Conservation (phyloP, 2,329 filamentous ascomycete species). For the Sarocladiaceae sp. region DNA sequence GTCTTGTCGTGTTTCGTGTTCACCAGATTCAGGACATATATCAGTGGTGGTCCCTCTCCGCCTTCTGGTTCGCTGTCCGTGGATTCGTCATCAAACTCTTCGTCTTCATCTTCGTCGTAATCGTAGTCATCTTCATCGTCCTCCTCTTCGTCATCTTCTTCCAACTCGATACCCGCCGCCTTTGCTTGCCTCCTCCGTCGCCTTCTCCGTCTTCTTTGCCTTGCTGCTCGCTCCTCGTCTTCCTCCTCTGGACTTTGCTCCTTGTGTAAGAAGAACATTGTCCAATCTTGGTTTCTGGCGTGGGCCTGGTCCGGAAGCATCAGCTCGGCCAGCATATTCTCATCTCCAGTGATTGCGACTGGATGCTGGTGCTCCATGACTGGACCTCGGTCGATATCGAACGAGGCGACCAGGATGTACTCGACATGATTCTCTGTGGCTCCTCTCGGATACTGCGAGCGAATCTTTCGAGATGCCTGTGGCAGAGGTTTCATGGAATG, state of each 20-base stretch:
- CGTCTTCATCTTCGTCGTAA: slow-evolving; percentile 40
- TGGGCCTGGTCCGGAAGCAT: slow-evolving; percentile 98
- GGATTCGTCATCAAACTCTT: slow-evolving; percentile 47
- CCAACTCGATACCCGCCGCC: slow-evolving; percentile 42
- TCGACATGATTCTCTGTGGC: slow-evolving; percentile 90
- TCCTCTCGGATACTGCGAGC: slow-evolving; percentile 72
- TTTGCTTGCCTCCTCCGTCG: slow-evolving; percentile 49
- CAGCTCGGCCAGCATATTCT: slow-evolving; percentile 95
- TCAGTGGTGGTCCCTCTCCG: slow-evolving; percentile 81
- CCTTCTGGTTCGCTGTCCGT: slow-evolving; percentile 62
- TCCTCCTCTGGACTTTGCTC: slow-evolving; percentile 83
- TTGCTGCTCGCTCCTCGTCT: slow-evolving; percentile 61
- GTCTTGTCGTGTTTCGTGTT: slow-evolving; percentile 97
- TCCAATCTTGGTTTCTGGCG: slow-evolving; percentile 94
- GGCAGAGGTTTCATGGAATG: not conserved
- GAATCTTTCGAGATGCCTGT: slow-evolving; percentile 44
- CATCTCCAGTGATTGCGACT: slow-evolving; percentile 89
- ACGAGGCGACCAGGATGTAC: slow-evolving; percentile 95
- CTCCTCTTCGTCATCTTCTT: slow-evolving; percentile 37
- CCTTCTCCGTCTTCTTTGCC: slow-evolving; percentile 46
- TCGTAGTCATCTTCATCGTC: slow-evolving; percentile 36
- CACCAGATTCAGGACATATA: slow-evolving; percentile 95
- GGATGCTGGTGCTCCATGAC: slow-evolving; percentile 99
- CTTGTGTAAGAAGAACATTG: slow-evolving; percentile 97
- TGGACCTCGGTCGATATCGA: slow-evolving; percentile 92